phyloP scores from a whole-genome alignment of 2,329 filamentous ascomycete species.

The Beauveria sp. region DNA sequence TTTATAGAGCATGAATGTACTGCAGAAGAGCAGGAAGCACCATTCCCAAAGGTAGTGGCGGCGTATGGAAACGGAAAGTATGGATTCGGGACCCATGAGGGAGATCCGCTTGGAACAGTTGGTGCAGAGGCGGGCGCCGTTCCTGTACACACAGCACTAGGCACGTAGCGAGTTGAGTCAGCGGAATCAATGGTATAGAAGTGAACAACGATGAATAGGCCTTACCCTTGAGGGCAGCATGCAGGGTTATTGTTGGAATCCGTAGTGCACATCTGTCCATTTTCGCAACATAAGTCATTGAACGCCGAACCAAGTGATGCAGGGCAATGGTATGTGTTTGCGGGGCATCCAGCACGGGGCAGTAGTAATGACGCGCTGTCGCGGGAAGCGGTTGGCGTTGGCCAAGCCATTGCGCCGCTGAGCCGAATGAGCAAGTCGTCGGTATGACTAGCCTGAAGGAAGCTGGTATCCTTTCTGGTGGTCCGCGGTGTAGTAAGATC shows the following conservation, averaged over 20 bases:
- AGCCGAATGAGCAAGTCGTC: background rate
- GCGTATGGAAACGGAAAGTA: conserved; percentile 56
- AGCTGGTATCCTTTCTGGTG: background rate
- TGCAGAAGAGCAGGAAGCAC: conserved; percentile 44
- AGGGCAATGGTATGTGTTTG: conserved; percentile 44
- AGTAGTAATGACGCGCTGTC: conserved; percentile 16
- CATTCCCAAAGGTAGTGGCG: conserved; percentile 42
- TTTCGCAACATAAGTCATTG: conserved; percentile 42
- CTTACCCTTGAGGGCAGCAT: conserved; percentile 45
- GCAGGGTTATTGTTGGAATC: conserved; percentile 42
- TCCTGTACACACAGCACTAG: conserved; percentile 49
- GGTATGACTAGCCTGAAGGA: background rate
- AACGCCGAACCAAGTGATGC: conserved; percentile 38
- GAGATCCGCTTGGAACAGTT: conserved; percentile 28
- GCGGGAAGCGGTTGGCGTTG: conserved; percentile 15
- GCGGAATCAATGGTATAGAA: background rate
- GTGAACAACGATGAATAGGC: background rate
- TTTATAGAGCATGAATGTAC: conserved; percentile 45
- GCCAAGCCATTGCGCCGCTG: background rate
- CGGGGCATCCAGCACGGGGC: conserved; percentile 33
- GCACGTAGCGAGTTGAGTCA: conserved; percentile 12
- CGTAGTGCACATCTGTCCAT: conserved; percentile 42
- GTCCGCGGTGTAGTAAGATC: background rate
- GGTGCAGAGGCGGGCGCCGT: conserved; percentile 38
- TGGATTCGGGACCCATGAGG: conserved; percentile 47